Evolutionary conservation across 2,329 filamentous ascomycete genomes (phyloP).

Genomic region (Thielaviopsis euricoi): DNA sequence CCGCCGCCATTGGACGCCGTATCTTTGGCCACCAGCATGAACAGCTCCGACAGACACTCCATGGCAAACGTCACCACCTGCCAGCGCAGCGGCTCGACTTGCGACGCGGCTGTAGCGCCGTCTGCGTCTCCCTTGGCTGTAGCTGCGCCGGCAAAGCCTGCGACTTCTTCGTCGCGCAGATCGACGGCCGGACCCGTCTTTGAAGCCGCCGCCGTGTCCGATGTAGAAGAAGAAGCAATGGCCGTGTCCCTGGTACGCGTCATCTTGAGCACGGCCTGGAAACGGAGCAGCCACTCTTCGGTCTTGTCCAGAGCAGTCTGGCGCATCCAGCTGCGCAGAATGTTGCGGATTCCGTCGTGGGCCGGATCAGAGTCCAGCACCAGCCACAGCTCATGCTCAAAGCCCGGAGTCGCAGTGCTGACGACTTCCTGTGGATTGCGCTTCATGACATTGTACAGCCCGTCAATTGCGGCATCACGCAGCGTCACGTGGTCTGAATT

Average conservation of each 20-base stretch:
- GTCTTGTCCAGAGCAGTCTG: constrained; percentile 75
- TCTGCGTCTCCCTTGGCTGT: constrained; percentile 14
- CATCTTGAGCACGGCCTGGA: constrained; percentile 78
- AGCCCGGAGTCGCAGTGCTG: constrained; percentile 52
- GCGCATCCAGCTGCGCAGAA: constrained; percentile 83
- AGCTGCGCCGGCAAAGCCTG: constrained; percentile 67
- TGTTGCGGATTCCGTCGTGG: constrained; percentile 67
- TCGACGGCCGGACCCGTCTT: constrained; percentile 33
- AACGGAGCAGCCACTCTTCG: constrained; percentile 70
- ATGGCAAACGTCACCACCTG: constrained; percentile 91
- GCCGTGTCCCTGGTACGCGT: constrained; percentile 28
- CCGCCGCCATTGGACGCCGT: constrained; percentile 56
- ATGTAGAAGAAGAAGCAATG: background rate
- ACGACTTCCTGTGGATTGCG: constrained; percentile 73
- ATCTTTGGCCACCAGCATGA: constrained; percentile 63
- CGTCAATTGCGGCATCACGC: constrained; percentile 67
- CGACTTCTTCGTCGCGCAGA: constrained; percentile 87
- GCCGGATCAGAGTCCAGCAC: constrained; percentile 62
- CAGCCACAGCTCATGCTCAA: constrained; percentile 88
- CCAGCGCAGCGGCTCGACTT: constrained; percentile 62
- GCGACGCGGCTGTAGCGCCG: constrained; percentile 44
- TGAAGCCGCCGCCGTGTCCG: too few relatives aligned
- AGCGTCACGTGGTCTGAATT: constrained; percentile 52
- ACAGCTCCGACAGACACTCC: constrained; percentile 70
- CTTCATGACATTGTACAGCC: constrained; percentile 90